These are phyloP conservation scores for Hypoxylon crocopeplum DNA, from an alignment of 495 filamentous ascomycete genomes.

Conservation along the genomic window DNA sequence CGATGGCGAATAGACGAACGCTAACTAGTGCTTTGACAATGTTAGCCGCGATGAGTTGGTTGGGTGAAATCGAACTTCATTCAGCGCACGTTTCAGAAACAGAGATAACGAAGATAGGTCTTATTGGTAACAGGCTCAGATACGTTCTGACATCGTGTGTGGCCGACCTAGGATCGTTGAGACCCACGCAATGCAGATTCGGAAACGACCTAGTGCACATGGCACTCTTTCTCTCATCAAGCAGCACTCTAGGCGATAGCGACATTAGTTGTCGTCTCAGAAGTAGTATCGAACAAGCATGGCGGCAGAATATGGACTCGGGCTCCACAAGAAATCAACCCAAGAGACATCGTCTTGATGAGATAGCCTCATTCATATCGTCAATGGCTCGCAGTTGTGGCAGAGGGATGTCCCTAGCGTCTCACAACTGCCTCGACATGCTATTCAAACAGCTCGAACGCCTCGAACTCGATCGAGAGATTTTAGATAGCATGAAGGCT, in stretches of 20 bases:
- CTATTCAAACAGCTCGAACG: conserved; percentile 34
- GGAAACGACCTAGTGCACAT: conserved; percentile 32
- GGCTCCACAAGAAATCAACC: conserved; percentile 19
- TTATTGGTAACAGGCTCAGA: conserved; percentile 33
- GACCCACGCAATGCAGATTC: background rate
- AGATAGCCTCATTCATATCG: conserved; percentile 41
- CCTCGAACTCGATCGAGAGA: conserved; percentile 23
- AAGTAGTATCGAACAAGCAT: conserved; percentile 27
- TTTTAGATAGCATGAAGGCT: conserved; percentile 35
- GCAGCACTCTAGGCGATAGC: conserved; percentile 9
- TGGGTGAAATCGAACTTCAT: conserved; percentile 37
- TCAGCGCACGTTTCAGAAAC: conserved; percentile 18
- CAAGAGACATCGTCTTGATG: conserved; percentile 30
- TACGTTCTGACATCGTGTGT: conserved; percentile 33
- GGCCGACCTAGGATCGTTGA: conserved; percentile 12
- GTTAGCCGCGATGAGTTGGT: conserved; percentile 41
- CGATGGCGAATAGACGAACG: conserved; percentile 35
- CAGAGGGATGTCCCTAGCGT: conserved; percentile 39
- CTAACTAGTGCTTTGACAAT: conserved; percentile 46
- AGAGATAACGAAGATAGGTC: conserved; percentile 28
- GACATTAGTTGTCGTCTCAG: conserved; percentile 12
- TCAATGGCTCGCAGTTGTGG: conserved; percentile 46
- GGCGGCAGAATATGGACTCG: conserved; percentile 4
- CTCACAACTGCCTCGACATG: conserved; percentile 44
- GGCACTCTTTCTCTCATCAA: conserved; percentile 36